Evolutionary conservation across 768 basidiomycete genomes (phyloP).

Genomic region (Xerocomellus chrysenteron): DNA sequence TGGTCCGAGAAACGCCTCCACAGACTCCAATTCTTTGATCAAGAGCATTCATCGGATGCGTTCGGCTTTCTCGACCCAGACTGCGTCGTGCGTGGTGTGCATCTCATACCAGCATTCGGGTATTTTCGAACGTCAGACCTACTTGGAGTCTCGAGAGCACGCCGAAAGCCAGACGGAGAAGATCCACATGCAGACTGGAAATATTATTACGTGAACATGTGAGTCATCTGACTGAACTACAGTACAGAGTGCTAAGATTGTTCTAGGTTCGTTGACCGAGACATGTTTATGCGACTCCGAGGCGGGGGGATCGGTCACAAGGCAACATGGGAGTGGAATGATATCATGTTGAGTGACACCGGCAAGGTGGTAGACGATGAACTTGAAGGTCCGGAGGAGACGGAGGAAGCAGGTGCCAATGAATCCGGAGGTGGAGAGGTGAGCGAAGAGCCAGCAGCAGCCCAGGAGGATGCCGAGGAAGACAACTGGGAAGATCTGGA

Average conservation of each 20-base stretch:
- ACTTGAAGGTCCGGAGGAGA: background rate
- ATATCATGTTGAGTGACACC: too few species aligned
- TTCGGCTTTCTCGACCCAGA: constrained; percentile 20
- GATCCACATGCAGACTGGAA: constrained; percentile 24
- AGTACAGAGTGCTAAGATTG: background rate
- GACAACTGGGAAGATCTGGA: background rate
- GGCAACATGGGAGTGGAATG: background rate
- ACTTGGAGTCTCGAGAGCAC: background rate
- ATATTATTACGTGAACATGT: constrained; percentile 37
- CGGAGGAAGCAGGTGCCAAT: background rate
- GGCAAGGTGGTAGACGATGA: too few species aligned
- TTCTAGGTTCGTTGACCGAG: background rate
- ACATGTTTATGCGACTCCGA: background rate
- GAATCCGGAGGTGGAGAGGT: too few species aligned
- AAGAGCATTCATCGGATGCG: background rate
- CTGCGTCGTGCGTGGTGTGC: constrained; percentile 5
- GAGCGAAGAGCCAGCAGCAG: background rate
- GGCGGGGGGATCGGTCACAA: background rate
- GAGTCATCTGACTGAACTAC: constrained; percentile 15
- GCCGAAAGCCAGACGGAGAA: background rate
- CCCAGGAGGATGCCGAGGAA: background rate
- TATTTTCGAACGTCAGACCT: constrained; percentile 12
- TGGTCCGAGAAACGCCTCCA: constrained; percentile 31
- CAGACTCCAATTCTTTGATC: constrained; percentile 27
- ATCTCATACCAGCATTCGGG: constrained; percentile 22